A percentile compares a stretch with the other conserved stretches of the same genome.
Conservation (phyloP, 768 basidiomycete genomes). For the Serendipita sp. region DNA sequence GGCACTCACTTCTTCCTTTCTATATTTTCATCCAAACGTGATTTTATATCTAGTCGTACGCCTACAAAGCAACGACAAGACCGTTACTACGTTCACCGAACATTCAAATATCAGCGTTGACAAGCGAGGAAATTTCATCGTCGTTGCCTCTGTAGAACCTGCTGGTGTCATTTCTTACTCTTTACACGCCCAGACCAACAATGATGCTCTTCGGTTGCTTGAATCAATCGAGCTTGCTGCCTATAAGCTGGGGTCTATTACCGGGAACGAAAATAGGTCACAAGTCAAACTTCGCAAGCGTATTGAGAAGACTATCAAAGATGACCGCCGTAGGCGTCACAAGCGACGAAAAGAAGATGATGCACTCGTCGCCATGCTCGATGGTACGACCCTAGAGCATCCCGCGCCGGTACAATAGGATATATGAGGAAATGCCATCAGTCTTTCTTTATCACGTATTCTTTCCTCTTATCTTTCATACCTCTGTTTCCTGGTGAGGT, state of each 20-base stretch:
- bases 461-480: too few species aligned
- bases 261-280: not conserved
- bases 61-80: constrained; percentile 46
- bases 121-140: constrained; percentile 76
- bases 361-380: constrained; percentile 64
- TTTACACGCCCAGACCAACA: constrained; percentile 57
- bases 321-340: constrained; percentile 66
- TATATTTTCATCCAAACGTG: not conserved
- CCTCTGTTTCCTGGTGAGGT: too few species aligned
- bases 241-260: constrained; percentile 22
- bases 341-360: constrained; percentile 74
- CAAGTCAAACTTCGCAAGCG: constrained; percentile 45
- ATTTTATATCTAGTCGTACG: constrained; percentile 37
- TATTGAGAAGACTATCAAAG: constrained; percentile 69
- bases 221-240: constrained; percentile 77
- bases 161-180: constrained; percentile 70
- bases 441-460: too few species aligned
- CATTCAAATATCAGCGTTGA: constrained; percentile 64
- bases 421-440: too few species aligned
- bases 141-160: constrained; percentile 64
- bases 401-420: too few species aligned
- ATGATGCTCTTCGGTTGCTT: constrained; percentile 65
- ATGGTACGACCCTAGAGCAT: constrained; percentile 28
- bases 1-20: not conserved
- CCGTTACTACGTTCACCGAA: constrained; percentile 57